Conservation (phyloP, 495 filamentous ascomycete genomes). For the Eremomyces bilateralis region DNA sequence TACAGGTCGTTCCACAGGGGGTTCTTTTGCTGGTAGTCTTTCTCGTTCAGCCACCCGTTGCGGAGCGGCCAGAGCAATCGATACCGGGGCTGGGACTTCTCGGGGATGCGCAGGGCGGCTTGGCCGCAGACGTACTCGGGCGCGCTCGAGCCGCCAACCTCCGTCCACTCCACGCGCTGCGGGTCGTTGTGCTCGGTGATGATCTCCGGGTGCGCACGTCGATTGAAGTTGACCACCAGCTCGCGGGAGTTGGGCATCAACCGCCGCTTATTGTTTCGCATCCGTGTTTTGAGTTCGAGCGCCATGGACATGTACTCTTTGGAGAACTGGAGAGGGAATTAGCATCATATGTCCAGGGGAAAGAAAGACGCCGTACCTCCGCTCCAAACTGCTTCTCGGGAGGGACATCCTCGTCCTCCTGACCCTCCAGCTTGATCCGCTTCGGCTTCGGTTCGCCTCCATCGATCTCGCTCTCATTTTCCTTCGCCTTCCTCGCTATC, state of each 20-base stretch:
- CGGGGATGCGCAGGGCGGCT: constrained; percentile 64
- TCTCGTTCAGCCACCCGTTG: constrained; percentile 73
- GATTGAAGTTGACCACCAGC: constrained; percentile 78
- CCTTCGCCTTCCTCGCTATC: constrained; percentile 52
- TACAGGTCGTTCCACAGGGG: constrained; percentile 70
- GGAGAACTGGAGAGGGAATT: constrained; percentile 29
- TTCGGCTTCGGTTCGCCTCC: constrained; percentile 66
- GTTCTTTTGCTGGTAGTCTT: constrained; percentile 56
- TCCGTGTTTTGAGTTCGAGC: constrained; percentile 64
- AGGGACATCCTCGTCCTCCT: constrained; percentile 23
- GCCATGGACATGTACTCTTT: constrained; percentile 63
- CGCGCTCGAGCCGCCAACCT: constrained; percentile 34
- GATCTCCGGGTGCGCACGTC: constrained; percentile 51
- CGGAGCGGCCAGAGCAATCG: constrained; percentile 81
- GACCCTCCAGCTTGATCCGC: constrained; percentile 53
- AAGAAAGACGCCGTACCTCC: constrained; percentile 31
- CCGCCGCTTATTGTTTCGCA: constrained; percentile 80
- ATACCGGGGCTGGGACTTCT: constrained; percentile 73
- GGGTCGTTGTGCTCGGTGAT: constrained; percentile 92
- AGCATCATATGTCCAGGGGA: constrained; percentile 3
- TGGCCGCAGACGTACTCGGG: constrained; percentile 63
- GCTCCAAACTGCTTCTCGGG: constrained; percentile 69
- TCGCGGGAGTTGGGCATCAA: constrained; percentile 93
- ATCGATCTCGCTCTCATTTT: constrained; percentile 63
- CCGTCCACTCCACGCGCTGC: constrained; percentile 84